phyloP scores from a whole-genome alignment of 176 grass and related monocot genomes.

The Stipa capillata region DNA sequence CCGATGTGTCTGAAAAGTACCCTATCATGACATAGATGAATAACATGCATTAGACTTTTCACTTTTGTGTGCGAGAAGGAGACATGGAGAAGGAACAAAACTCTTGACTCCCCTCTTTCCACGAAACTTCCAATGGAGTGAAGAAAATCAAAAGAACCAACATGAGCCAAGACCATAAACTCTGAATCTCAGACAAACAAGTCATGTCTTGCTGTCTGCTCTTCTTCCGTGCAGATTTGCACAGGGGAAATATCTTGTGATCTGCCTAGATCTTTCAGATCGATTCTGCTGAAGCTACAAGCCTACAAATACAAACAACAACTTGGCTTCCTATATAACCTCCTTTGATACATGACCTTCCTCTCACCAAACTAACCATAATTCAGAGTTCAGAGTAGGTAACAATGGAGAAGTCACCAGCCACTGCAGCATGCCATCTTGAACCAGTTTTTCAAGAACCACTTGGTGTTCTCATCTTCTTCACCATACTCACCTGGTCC shows the following conservation, averaged over 20 bases:
- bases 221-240: neutral
- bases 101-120: slow-evolving; percentile 14
- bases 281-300: slow-evolving; percentile 2
- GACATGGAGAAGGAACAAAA: neutral
- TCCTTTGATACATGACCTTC: neutral
- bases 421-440: neutral
- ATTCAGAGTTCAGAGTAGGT: neutral
- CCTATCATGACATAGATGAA: neutral
- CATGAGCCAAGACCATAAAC: neutral
- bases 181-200: neutral
- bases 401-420: slow-evolving; percentile 45
- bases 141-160: slow-evolving; percentile 16
- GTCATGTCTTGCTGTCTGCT: slow-evolving; percentile 5
- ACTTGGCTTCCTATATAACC: slow-evolving; percentile 20
- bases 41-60: neutral
- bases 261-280: slow-evolving; percentile 23
- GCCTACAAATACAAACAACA: neutral
- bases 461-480: slow-evolving; percentile 26
- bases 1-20: neutral
- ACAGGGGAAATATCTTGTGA: slow-evolving; percentile 32
- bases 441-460: neutral
- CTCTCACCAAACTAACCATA: neutral
- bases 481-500: slow-evolving; percentile 24
- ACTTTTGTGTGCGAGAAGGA: neutral
- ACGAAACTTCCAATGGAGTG: slow-evolving; percentile 17